Evolutionary conservation across 768 basidiomycete species (phyloP).

Genomic region (Trametes cubensis): DNA sequence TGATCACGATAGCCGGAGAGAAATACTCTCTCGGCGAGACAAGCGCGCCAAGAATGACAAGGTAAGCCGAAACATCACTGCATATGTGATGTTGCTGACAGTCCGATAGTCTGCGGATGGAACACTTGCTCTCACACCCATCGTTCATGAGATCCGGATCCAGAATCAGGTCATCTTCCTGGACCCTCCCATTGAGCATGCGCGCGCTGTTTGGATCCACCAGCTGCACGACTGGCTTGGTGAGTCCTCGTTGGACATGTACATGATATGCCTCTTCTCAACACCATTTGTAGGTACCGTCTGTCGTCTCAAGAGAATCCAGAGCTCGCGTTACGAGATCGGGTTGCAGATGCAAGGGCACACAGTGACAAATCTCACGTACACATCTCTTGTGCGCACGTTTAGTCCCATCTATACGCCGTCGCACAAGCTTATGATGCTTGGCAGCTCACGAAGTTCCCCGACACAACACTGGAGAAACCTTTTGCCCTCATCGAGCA

Average conservation of each 20-base stretch:
- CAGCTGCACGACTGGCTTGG: slow-evolving; percentile 92
- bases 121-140: slow-evolving; percentile 77
- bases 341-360: slow-evolving; percentile 87
- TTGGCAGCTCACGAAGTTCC: slow-evolving; percentile 69
- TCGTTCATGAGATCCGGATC: slow-evolving; percentile 96
- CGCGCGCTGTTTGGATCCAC: slow-evolving; percentile 85
- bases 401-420: not conserved
- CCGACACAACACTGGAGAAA: slow-evolving; percentile 71
- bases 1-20: slow-evolving; percentile 64
- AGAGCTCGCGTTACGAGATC: slow-evolving; percentile 96
- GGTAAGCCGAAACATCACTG: slow-evolving; percentile 41
- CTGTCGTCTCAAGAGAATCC: slow-evolving; percentile 83
- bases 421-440: slow-evolving; percentile 15
- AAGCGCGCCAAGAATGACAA: slow-evolving; percentile 81
- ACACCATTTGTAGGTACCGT: slow-evolving; percentile 61
- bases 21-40: slow-evolving; percentile 60
- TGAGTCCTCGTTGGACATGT: slow-evolving; percentile 26
- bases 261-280: not conserved
- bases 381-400: slow-evolving; percentile 73
- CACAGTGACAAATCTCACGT: slow-evolving; percentile 68
- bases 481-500: slow-evolving; percentile 86
- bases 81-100: not conserved
- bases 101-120: slow-evolving; percentile 63
- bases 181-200: slow-evolving; percentile 96
- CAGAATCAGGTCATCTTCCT: slow-evolving; percentile 99